Conservation (phyloP, 202 grass and related monocot species). For the Schoenoplectus triqueter region DNA sequence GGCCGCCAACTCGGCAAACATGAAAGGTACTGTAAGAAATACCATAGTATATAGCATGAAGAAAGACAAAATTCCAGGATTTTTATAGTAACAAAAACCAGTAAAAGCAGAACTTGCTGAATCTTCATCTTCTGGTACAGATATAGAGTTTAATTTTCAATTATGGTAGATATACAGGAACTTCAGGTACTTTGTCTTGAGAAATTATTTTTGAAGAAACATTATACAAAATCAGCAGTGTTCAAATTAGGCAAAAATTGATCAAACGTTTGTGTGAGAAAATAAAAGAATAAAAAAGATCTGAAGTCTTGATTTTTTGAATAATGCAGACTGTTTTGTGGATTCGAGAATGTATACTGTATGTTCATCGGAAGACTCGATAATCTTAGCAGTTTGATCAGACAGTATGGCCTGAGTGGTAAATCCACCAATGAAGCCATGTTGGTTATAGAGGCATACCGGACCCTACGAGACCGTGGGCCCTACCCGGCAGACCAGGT, state of each 20-base stretch:
- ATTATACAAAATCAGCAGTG: neutral
- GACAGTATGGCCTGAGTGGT: constrained; percentile 78
- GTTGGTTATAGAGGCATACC: constrained; percentile 86
- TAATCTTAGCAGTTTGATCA: constrained; percentile 75
- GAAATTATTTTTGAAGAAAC: neutral
- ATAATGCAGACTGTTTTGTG: constrained; percentile 67
- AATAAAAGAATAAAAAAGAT: no score
- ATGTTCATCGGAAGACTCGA: constrained; percentile 69
- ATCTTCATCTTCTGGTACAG: neutral
- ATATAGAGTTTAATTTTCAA: neutral
- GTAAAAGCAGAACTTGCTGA: neutral
- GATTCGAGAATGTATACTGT: constrained; percentile 84
- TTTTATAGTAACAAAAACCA: neutral
- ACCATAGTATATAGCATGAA: neutral
- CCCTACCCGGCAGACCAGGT: constrained; percentile 97
- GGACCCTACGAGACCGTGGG: constrained; percentile 89
- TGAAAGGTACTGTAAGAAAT: constrained; percentile 35
- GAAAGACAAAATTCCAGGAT: neutral
- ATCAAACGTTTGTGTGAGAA: neutral
- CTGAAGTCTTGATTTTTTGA: neutral
- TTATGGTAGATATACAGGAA: neutral
- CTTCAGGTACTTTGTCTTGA: neutral
- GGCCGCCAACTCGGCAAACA: constrained; percentile 24
- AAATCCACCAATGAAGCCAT: constrained; percentile 74
- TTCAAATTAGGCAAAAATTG: neutral